phyloP scores from a whole-genome alignment of 2,329 filamentous ascomycete species.

The Rhynchosporium graminicola region DNA sequence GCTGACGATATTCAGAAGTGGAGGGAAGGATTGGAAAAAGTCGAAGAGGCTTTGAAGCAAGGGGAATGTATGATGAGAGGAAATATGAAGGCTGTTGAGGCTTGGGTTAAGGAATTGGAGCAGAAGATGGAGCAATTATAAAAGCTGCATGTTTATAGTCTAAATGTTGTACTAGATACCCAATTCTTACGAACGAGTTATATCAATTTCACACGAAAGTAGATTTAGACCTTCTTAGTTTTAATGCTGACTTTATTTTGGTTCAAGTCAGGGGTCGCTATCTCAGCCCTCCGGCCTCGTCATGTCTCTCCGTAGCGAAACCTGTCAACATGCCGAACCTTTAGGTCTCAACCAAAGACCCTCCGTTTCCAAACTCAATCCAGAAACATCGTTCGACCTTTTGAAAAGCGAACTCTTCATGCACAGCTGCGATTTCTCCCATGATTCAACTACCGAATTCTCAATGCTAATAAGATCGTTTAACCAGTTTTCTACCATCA shows the following conservation, averaged over 20 bases:
- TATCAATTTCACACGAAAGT: no score
- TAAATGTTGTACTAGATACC: conserved; percentile 34
- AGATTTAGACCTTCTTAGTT: background rate
- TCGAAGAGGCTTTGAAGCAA: conserved; percentile 73
- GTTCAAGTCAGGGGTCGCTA: background rate
- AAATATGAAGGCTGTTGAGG: conserved; percentile 83
- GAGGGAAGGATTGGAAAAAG: conserved; percentile 75
- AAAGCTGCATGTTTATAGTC: conserved; percentile 16
- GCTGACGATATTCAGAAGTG: conserved; percentile 81
- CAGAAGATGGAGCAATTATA: conserved; percentile 62
- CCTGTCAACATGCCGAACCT: conserved; percentile 10
- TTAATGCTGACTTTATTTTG: conserved; percentile 18
- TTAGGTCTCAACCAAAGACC: background rate
- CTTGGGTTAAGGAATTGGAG: conserved; percentile 88
- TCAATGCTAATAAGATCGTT: conserved; percentile 1
- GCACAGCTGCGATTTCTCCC: conserved; percentile 1
- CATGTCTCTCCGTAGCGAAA: conserved; percentile 3
- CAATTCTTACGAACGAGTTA: conserved; percentile 16
- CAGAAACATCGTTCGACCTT: conserved; percentile 4
- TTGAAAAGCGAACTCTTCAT: conserved; percentile 13
- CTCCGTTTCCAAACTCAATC: background rate
- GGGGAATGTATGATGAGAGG: conserved; percentile 69
- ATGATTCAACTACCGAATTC: background rate
- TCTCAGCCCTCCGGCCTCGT: conserved; percentile 18
- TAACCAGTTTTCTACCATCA: conserved; percentile 10